phyloP scores from a whole-genome alignment of 129 eudicot genomes.

The Deinandra increscens region DNA sequence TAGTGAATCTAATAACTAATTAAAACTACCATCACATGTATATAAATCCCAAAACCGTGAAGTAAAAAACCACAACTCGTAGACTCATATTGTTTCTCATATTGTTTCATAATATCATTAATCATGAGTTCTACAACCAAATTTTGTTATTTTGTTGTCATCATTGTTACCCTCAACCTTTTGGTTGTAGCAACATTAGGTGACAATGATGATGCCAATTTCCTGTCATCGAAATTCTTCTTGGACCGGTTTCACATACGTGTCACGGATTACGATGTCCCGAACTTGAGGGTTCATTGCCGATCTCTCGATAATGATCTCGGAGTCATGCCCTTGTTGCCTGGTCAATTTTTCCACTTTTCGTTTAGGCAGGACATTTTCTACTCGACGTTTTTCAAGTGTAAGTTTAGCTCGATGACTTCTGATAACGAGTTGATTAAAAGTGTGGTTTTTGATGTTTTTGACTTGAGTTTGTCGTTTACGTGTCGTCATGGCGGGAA shows the following conservation, averaged over 20 bases:
- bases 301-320: not conserved
- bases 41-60: not conserved
- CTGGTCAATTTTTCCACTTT: not conserved
- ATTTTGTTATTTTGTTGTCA: not conserved
- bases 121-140: not conserved
- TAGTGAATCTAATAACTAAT: not conserved
- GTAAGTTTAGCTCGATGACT: not conserved
- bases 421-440: not conserved
- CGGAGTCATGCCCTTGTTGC: not conserved
- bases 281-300: slow-evolving; percentile 1
- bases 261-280: not conserved
- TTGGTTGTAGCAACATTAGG: not conserved
- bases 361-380: slow-evolving; percentile 1
- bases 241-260: not conserved
- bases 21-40: not conserved
- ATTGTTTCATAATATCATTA: too few relatives aligned
- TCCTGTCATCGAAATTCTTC: not conserved
- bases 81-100: too few relatives aligned
- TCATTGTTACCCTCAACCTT: not conserved
- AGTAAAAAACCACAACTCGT: not conserved
- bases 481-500: not conserved
- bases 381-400: slow-evolving; percentile 4
- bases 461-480: not conserved
- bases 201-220: not conserved
- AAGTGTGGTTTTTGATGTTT: not conserved